phyloP scores from a whole-genome alignment of 176 grass and related monocot species.

The Secale cereale region DNA sequence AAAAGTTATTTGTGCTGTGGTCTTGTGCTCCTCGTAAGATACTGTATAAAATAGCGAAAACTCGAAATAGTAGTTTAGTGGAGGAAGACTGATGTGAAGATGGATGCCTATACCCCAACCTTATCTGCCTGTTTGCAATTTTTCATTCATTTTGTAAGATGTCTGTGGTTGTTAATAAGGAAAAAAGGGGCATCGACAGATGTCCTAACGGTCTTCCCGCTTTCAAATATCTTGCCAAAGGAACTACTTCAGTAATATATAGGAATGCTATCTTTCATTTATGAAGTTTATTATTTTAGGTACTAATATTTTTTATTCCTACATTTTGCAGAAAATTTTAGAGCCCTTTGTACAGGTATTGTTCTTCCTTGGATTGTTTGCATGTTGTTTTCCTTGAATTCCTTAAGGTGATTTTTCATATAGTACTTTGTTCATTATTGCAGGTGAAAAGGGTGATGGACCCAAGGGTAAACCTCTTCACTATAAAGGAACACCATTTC shows the following conservation, averaged over 20 bases:
- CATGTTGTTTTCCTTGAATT: background rate
- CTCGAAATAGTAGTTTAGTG: background rate
- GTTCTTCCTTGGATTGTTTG: background rate
- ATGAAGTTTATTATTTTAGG: background rate
- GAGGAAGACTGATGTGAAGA: background rate
- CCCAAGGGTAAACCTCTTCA: conserved; percentile 75
- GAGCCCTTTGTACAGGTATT: conserved; percentile 93
- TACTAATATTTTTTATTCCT: conserved; percentile 8
- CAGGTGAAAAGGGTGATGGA: conserved; percentile 79
- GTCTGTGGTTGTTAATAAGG: background rate
- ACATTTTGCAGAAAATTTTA: conserved; percentile 82
- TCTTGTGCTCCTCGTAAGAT: background rate
- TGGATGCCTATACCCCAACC: background rate
- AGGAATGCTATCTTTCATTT: background rate
- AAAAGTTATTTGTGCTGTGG: background rate
- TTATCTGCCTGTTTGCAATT: background rate
- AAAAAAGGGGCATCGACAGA: background rate
- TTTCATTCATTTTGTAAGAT: background rate
- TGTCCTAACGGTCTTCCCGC: background rate
- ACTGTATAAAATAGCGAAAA: background rate
- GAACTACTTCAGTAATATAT: background rate
- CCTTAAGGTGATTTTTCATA: conserved; percentile 8
- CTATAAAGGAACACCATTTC: conserved; percentile 88
- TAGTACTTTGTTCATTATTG: conserved; percentile 8
- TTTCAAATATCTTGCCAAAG: background rate